phyloP scores from a whole-genome alignment of 2,329 filamentous ascomycete genomes.

The Fonsecaea pugnacius region DNA sequence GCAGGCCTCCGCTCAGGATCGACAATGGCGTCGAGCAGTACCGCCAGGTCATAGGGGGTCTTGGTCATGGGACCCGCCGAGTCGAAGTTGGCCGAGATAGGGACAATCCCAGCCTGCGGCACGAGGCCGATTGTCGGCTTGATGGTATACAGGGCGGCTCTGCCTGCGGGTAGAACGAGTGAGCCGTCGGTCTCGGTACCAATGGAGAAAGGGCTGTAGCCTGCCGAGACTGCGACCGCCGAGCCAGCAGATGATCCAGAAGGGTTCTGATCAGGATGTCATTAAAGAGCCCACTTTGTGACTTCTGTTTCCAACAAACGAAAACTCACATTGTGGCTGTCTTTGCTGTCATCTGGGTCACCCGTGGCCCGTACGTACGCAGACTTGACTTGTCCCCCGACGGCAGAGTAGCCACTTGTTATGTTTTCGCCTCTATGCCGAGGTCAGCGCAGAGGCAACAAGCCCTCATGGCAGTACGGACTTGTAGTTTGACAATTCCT shows the following conservation, averaged over 20 bases:
- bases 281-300: background rate
- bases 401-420: slow-evolving; percentile 68
- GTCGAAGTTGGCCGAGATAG: slow-evolving; percentile 34
- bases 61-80: slow-evolving; percentile 34
- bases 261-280: slow-evolving; percentile 41
- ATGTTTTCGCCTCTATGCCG: slow-evolving; percentile 70
- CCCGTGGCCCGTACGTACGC: slow-evolving; percentile 53
- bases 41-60: slow-evolving; percentile 27
- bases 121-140: slow-evolving; percentile 41
- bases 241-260: slow-evolving; percentile 44
- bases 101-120: slow-evolving; percentile 39
- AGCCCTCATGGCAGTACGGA: background rate
- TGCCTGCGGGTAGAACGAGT: slow-evolving; percentile 38
- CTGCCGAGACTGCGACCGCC: slow-evolving; percentile 41
- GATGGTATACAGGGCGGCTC: slow-evolving; percentile 41
- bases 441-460: slow-evolving; percentile 60
- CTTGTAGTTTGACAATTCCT: slow-evolving; percentile 8
- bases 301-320: too few species aligned
- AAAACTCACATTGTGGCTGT: background rate
- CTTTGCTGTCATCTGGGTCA: background rate
- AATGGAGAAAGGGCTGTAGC: slow-evolving; percentile 40
- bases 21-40: slow-evolving; percentile 9
- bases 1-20: background rate
- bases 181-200: slow-evolving; percentile 44
- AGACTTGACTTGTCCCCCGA: slow-evolving; percentile 67